Conservation (phyloP, 805 yeast genomes). For the Teunomyces tritomae region DNA sequence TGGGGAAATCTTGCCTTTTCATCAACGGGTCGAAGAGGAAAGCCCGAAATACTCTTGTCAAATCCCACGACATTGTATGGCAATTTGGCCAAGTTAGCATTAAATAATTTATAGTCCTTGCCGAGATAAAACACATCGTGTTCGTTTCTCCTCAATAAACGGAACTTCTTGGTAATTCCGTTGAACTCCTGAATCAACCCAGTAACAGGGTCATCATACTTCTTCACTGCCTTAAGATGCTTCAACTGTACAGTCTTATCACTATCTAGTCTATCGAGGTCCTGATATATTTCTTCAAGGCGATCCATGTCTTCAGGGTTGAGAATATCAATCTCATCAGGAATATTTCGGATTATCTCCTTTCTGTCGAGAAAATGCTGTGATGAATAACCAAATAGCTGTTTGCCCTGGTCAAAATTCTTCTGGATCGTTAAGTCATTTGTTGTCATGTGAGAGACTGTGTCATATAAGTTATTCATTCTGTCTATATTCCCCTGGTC, state of each 20-base stretch:
- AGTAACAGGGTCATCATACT: conserved; percentile 30
- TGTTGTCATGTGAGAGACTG: conserved; percentile 35
- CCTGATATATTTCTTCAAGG: conserved; percentile 30
- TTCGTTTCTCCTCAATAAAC: conserved; percentile 35
- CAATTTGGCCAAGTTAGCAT: conserved; percentile 25
- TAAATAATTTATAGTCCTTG: conserved; percentile 28
- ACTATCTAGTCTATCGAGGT: conserved; percentile 30
- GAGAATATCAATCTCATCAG: conserved; percentile 35
- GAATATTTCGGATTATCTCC: conserved; percentile 27
- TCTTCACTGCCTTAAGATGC: conserved; percentile 32
- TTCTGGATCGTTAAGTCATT: conserved; percentile 35
- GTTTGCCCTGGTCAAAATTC: conserved; percentile 34
- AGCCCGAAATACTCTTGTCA: conserved; percentile 37
- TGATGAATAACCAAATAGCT: conserved; percentile 31
- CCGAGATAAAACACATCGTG: conserved; percentile 24
- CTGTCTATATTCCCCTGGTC: conserved; percentile 10
- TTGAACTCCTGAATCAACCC: conserved; percentile 32
- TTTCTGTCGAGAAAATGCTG: conserved; percentile 36
- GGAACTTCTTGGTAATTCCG: conserved; percentile 37
- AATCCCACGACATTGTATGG: conserved; percentile 43
- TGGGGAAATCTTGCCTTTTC: conserved; percentile 32
- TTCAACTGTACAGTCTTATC: conserved; percentile 38
- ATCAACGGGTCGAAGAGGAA: conserved; percentile 26
- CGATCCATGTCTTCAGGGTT: conserved; percentile 26
- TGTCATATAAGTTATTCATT: conserved; percentile 23